Percentiles rank a stretch among this genome's conserved stretches.
phyloP scores from a whole-genome alignment of 164 flowering plant species.

The grape (Vitis vinifera) region ASM3070453v1 NC_081816.1:19407001-19407500 shows the following conservation, averaged over 20 bases:
- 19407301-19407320: conserved; percentile 39
- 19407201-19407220: not conserved
- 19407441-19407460: too few relatives aligned
- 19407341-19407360: conserved; percentile 23
- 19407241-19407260: conserved; percentile 3
- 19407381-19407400: conserved; percentile 37
- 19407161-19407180: not conserved
- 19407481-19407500: too few relatives aligned
- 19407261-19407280: conserved; percentile 1
- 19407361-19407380: conserved; percentile 26
- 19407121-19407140: too few relatives aligned
- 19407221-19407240: not conserved
- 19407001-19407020: too few relatives aligned
- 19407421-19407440: too few relatives aligned
- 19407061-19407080: too few relatives aligned
- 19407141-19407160: too few relatives aligned
- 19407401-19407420: not conserved
- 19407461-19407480: too few relatives aligned
- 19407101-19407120: too few relatives aligned
- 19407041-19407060: too few relatives aligned
- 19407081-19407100: too few relatives aligned
- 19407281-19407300: conserved; percentile 25
- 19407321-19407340: conserved; percentile 36
- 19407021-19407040: too few relatives aligned
- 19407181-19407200: not conserved